Conservation (phyloP, 371 early-diverging fungal species). For the Batkoa obscura region DNA sequence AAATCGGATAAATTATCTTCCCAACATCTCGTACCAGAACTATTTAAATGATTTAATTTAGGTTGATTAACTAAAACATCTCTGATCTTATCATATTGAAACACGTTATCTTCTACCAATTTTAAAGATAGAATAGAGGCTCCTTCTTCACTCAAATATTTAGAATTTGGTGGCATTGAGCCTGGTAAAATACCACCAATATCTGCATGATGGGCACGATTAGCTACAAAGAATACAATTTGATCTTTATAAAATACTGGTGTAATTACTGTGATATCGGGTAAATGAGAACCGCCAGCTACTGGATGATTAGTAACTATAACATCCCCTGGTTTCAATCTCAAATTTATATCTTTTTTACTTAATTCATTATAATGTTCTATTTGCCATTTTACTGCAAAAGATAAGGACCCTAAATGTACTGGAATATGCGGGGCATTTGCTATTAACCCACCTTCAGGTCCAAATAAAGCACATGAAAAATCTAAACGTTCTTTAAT, state of each 20-base stretch:
- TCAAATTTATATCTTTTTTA: slow-evolving; percentile 11
- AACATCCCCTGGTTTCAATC: slow-evolving; percentile 71
- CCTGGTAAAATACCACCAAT: slow-evolving; percentile 78
- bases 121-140: slow-evolving; percentile 79
- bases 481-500: slow-evolving; percentile 95
- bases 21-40: slow-evolving; percentile 66
- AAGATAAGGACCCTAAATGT: slow-evolving; percentile 82
- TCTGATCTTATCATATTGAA: slow-evolving; percentile 58
- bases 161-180: slow-evolving; percentile 68
- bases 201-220: slow-evolving; percentile 92
- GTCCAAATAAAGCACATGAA: slow-evolving; percentile 90
- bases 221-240: slow-evolving; percentile 86
- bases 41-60: slow-evolving; percentile 51
- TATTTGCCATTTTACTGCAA: slow-evolving; percentile 83
- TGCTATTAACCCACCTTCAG: slow-evolving; percentile 75
- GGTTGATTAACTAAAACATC: slow-evolving; percentile 58
- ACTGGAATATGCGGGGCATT: slow-evolving; percentile 93
- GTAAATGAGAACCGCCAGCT: slow-evolving; percentile 92
- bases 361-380: slow-evolving; percentile 24
- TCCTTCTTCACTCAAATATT: slow-evolving; percentile 82
- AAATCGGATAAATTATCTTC: slow-evolving; percentile 82
- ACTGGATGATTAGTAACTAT: slow-evolving; percentile 87
- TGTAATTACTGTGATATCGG: slow-evolving; percentile 91
- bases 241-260: slow-evolving; percentile 73
- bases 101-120: slow-evolving; percentile 56